Percentiles rank a stretch among this genome's conserved stretches.
These are phyloP conservation scores for Lasiodiplodia hormozganensis DNA, from an alignment of 2,329 filamentous ascomycete genomes.

Conservation along the genomic window DNA sequence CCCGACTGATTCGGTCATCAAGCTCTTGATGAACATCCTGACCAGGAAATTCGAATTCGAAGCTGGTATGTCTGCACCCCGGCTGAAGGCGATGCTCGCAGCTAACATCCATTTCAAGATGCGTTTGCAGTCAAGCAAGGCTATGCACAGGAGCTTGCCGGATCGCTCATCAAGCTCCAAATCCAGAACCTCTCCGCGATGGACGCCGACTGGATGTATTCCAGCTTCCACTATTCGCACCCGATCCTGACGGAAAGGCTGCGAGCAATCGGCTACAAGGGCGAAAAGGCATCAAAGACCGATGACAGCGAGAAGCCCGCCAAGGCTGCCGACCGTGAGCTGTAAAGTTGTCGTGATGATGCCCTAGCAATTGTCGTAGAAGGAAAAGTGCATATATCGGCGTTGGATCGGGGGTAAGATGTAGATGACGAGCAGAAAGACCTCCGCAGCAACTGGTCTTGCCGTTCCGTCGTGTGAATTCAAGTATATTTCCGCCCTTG, in stretches of 20 bases:
- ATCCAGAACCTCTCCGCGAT: constrained; percentile 98
- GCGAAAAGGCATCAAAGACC: constrained; percentile 61
- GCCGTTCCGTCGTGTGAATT: not conserved
- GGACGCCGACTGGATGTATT: constrained; percentile 99
- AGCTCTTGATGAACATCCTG: constrained; percentile 94
- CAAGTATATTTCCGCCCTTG: constrained; percentile 9
- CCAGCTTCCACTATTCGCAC: constrained; percentile 98
- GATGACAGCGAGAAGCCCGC: constrained; percentile 65
- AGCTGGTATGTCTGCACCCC: constrained; percentile 64
- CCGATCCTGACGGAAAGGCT: constrained; percentile 94
- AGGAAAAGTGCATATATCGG: constrained; percentile 26
- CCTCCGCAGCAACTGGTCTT: not conserved
- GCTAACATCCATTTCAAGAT: constrained; percentile 57
- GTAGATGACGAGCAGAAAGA: constrained; percentile 11
- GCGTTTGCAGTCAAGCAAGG: constrained; percentile 85
- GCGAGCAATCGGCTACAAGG: constrained; percentile 87
- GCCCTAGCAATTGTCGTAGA: not conserved
- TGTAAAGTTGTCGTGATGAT: constrained; percentile 55
- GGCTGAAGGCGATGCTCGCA: not conserved
- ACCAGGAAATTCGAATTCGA: constrained; percentile 96
- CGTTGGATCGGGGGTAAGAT: not conserved
- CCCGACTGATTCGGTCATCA: constrained; percentile 92
- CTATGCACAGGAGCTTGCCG: constrained; percentile 81
- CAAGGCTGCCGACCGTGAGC: constrained; percentile 77
- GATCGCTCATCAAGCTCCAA: constrained; percentile 94